These are phyloP conservation scores for Cnidoscolus chayamansa DNA, from an alignment of 441 rosid genomes.

Conservation along the genomic window DNA sequence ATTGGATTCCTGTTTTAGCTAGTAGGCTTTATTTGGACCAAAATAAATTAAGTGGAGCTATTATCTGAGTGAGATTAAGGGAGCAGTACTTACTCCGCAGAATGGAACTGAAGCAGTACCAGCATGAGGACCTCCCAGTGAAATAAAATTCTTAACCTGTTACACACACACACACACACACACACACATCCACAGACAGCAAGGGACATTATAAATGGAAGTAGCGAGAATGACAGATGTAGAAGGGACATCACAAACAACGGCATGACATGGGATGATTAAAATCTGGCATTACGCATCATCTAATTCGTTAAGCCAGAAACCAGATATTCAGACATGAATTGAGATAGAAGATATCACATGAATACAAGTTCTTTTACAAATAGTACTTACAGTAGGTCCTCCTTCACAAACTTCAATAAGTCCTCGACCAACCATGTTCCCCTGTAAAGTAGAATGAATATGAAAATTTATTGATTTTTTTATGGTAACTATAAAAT, in stretches of 20 bases:
- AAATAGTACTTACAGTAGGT: conserved; percentile 55
- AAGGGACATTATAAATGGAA: not conserved
- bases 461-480: not conserved
- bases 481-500: not conserved
- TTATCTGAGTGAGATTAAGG: not conserved
- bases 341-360: not conserved
- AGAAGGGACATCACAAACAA: not conserved
- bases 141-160: conserved; percentile 77
- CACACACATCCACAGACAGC: no score
- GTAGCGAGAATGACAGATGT: not conserved
- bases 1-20: not conserved
- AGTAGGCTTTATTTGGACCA: not conserved
- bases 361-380: not conserved
- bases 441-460: conserved; percentile 42
- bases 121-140: conserved; percentile 78
- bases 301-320: not conserved
- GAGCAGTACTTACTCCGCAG: conserved; percentile 58
- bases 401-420: conserved; percentile 80
- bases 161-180: conserved; percentile 10
- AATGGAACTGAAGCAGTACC: conserved; percentile 80
- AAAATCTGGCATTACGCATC: not conserved
- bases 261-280: not conserved
- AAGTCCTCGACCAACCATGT: conserved; percentile 66
- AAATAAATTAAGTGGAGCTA: conserved; percentile 1
- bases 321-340: not conserved